Evolutionary conservation across 257 asterid species (phyloP), one percentile per base, ranked within the genome.

Genomic region (Petunia axillaris): DNA sequence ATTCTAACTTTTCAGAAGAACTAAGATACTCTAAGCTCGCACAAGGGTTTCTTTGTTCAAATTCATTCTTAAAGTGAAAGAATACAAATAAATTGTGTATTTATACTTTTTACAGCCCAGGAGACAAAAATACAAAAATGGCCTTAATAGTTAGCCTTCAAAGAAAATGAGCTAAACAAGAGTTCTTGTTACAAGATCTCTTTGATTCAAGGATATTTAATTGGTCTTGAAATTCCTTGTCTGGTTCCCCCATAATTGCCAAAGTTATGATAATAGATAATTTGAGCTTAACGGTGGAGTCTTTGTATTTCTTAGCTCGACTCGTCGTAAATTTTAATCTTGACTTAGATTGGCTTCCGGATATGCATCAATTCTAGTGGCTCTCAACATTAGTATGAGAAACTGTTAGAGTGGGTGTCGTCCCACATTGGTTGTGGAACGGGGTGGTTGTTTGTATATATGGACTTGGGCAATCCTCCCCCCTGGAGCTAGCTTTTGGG

Each of bases 231-330:
- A 2, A 43, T 68, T 46, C 41, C 16, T 46, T 16, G 58, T 70
- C 46, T 16, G 13, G 16, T 68, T 68, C 41, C 41, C 40, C 46
- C 41, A 9, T 44, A 70, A 58, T 70, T 38, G 58, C 25, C 36
- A 70, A 46, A 9, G 58, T 70, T 58, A 9, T 16, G 10, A 46
- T 70, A 25, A 57, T 44, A n/a, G 58, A 44, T 70, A n/a, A 57
- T 46, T 70, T 46, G 76, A 70, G 58, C 76, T 70, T 16, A 70
- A 46, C 46, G 16, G 8, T 70, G 58, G 57, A 70, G 76, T 4
- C 25, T 58, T 44, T 70, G 8, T 68, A 70, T 70, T 46, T 68
- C 55, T 25, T 70, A 46, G 76, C 39, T 70, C 25, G 40, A 4
- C 46, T 46, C 57, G 58, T 8, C 46, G 41, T 44, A 70, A 70